phyloP scores from a whole-genome alignment of 2,329 filamentous ascomycete genomes.

The Sarocladium kiliense region DNA sequence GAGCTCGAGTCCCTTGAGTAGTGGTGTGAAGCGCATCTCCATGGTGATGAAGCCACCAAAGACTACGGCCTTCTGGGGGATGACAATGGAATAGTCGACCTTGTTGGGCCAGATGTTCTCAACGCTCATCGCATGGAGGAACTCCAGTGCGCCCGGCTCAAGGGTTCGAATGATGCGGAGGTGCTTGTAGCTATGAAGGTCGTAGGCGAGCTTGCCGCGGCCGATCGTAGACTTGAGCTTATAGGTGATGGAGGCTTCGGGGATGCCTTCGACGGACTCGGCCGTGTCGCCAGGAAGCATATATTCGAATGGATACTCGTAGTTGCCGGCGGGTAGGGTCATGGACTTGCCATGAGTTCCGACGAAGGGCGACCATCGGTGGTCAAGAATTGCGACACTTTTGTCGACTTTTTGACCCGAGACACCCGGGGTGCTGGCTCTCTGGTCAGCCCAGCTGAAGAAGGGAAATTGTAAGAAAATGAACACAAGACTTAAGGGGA shows the following conservation, averaged over 20 bases:
- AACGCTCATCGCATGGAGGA: slow-evolving; percentile 86
- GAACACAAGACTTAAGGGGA: neutral
- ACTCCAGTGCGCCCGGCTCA: slow-evolving; percentile 69
- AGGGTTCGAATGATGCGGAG: slow-evolving; percentile 73
- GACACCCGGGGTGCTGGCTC: slow-evolving; percentile 49
- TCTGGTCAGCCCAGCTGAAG: slow-evolving; percentile 9
- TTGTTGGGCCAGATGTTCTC: slow-evolving; percentile 99
- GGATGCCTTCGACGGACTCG: slow-evolving; percentile 87
- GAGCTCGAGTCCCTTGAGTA: slow-evolving; percentile 82
- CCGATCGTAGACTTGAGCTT: slow-evolving; percentile 86
- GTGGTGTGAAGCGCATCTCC: slow-evolving; percentile 80
- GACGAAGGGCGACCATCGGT: slow-evolving; percentile 65
- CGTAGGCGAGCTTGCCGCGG: slow-evolving; percentile 82
- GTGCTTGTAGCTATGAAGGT: slow-evolving; percentile 74
- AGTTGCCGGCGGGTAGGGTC: slow-evolving; percentile 66
- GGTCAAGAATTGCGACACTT: slow-evolving; percentile 56
- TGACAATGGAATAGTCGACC: slow-evolving; percentile 89
- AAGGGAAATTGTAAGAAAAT: neutral
- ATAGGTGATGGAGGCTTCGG: slow-evolving; percentile 83
- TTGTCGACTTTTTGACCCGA: slow-evolving; percentile 56
- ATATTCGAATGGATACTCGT: slow-evolving; percentile 77
- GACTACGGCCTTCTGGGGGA: slow-evolving; percentile 89
- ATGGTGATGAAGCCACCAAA: slow-evolving; percentile 84
- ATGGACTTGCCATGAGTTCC: slow-evolving; percentile 49
- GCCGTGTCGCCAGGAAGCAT: slow-evolving; percentile 66